phyloP scores from a whole-genome alignment of 2,329 filamentous ascomycete genomes.

The Hymenoscyphus scutula region DNA sequence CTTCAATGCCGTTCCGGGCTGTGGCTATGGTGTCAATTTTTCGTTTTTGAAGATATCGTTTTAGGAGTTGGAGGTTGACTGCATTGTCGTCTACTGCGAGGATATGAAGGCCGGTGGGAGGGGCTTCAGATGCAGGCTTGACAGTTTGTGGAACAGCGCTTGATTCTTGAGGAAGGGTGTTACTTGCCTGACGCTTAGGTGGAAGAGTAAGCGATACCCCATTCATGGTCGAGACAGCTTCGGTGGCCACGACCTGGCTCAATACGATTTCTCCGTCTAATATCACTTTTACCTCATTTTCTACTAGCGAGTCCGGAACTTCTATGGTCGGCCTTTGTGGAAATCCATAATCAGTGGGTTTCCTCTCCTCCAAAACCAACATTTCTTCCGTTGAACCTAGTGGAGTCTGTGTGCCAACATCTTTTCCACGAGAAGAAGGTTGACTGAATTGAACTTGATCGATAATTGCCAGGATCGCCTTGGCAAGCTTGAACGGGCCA shows the following conservation, averaged over 20 bases:
- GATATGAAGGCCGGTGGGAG: constrained; percentile 23
- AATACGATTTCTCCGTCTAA: background rate
- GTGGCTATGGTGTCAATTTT: constrained; percentile 39
- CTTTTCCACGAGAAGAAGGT: background rate
- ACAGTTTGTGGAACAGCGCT: background rate
- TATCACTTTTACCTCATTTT: background rate
- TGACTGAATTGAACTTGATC: constrained; percentile 8
- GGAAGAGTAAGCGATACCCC: background rate
- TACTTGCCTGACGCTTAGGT: background rate
- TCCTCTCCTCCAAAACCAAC: constrained; percentile 20
- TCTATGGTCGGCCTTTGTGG: constrained; percentile 1
- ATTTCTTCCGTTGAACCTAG: constrained; percentile 26
- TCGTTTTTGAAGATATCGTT: constrained; percentile 37
- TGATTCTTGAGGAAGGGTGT: background rate
- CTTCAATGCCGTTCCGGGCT: constrained; percentile 46
- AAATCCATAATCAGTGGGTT: constrained; percentile 26
- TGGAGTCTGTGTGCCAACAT: constrained; percentile 29
- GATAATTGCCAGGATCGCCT: constrained; percentile 27
- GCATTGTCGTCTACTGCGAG: constrained; percentile 43
- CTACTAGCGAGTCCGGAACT: background rate
- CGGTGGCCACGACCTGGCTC: background rate
- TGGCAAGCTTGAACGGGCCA: constrained; percentile 32
- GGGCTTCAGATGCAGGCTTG: background rate
- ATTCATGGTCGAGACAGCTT: background rate
- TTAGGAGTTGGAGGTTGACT: constrained; percentile 41